Conservation (phyloP, 306 rosid species). For the Ormosia semicastrata region DNA sequence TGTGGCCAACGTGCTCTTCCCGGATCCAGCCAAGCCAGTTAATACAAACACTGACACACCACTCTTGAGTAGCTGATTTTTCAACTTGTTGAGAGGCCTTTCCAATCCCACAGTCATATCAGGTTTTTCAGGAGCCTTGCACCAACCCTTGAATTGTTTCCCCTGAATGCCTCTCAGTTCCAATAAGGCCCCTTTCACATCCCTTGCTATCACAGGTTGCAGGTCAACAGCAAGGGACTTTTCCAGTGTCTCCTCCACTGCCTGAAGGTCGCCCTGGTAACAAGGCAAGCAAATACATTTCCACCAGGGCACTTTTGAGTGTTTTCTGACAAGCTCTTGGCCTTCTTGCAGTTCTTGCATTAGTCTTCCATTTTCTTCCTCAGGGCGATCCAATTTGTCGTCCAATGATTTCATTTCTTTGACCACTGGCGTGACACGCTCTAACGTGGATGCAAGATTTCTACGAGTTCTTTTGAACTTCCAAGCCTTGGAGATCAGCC, state of each 20-base stretch:
- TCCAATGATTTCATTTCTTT: not conserved
- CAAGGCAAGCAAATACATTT: not conserved
- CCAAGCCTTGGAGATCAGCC: too few relatives aligned
- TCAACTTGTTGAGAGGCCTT: conserved; percentile 23
- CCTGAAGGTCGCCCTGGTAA: not conserved
- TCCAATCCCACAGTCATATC: conserved; percentile 40
- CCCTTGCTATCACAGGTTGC: not conserved
- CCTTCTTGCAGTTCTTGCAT: conserved; percentile 16
- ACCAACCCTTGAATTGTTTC: not conserved
- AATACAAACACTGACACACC: conserved; percentile 11
- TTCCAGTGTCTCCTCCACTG: not conserved
- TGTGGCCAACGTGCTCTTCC: conserved; percentile 49
- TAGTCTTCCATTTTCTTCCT: not conserved
- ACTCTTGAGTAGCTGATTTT: conserved; percentile 20
- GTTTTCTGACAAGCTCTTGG: not conserved
- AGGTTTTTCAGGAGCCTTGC: conserved; percentile 26
- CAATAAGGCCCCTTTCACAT: not conserved
- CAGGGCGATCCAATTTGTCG: not conserved
- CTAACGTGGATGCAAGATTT: too few relatives aligned
- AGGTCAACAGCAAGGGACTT: not conserved
- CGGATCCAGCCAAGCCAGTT: conserved; percentile 55
- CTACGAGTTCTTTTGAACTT: too few relatives aligned
- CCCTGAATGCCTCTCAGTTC: not conserved
- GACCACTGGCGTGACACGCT: not conserved
- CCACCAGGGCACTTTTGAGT: conserved; percentile 18